These are phyloP conservation scores for Cyclotella distinguenda DNA, from an alignment of 108 stramenopile species.

Conservation along the genomic window DNA sequence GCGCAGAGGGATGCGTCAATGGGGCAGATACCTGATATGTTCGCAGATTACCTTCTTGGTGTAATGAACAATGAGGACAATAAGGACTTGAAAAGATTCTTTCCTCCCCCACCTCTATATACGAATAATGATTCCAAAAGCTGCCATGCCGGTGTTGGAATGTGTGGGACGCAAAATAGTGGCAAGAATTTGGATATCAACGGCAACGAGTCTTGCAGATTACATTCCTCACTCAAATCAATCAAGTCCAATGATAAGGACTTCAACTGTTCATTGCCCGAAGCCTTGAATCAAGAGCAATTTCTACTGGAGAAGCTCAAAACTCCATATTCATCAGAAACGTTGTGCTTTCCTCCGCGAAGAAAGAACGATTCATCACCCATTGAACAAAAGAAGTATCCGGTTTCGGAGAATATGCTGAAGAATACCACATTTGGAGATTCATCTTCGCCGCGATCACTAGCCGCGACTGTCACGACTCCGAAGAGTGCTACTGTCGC, in stretches of 20 bases:
- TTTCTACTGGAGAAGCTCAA: neutral
- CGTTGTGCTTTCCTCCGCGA: conserved; percentile 6
- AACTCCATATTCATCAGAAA: conserved; percentile 5
- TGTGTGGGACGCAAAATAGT: too few relatives aligned
- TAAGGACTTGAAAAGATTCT: neutral
- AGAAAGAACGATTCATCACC: neutral
- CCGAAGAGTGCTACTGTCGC: conserved; percentile 2
- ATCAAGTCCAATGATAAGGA: neutral
- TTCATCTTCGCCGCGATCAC: neutral
- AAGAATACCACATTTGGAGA: neutral
- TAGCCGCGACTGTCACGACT: conserved; percentile 7
- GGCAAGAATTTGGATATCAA: neutral
- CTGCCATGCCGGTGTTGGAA: neutral
- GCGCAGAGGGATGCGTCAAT: neutral
- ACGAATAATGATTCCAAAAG: neutral
- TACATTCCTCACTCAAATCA: neutral
- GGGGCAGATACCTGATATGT: conserved; percentile 17
- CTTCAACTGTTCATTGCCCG: neutral
- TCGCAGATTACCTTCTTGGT: conserved; percentile 8
- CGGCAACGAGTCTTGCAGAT: neutral
- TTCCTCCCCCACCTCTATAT: conserved; percentile 9
- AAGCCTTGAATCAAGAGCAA: neutral
- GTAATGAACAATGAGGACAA: neutral
- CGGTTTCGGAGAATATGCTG: neutral
- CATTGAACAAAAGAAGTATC: neutral